A percentile compares a stretch with the other conserved stretches of the same genome.
Evolutionary conservation across 1,139 yeast species (phyloP).

Genomic region (Candida tetrigidarum): DNA sequence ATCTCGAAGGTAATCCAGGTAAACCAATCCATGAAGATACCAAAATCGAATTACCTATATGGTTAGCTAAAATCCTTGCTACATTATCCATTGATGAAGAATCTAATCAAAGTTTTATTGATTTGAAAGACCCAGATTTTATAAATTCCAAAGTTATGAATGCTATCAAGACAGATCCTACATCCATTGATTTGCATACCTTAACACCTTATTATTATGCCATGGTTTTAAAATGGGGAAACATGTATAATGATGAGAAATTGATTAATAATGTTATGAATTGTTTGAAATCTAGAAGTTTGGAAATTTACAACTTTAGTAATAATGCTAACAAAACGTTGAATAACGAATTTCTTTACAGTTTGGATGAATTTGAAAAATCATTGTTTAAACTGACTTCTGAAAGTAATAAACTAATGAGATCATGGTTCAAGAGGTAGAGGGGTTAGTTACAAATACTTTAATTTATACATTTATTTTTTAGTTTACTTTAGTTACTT

Average conservation of each 20-base stretch:
- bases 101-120: constrained; percentile 58
- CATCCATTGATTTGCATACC: constrained; percentile 67
- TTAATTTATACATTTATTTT: constrained; percentile 6
- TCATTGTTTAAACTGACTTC: constrained; percentile 60
- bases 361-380: constrained; percentile 79
- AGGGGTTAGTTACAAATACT: no score
- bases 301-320: constrained; percentile 74
- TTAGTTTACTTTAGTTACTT: no score
- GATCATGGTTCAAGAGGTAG: constrained; percentile 55
- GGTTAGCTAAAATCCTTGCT: constrained; percentile 83
- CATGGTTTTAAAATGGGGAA: constrained; percentile 75
- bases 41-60: constrained; percentile 79
- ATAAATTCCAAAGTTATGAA: constrained; percentile 67
- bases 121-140: constrained; percentile 70
- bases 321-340: constrained; percentile 52
- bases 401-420: constrained; percentile 63
- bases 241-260: constrained; percentile 67
- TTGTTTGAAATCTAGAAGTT: constrained; percentile 66
- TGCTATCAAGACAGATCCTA: constrained; percentile 80
- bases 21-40: constrained; percentile 64
- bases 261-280: constrained; percentile 56
- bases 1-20: constrained; percentile 82
- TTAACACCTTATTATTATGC: constrained; percentile 69
- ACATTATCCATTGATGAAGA: constrained; percentile 44
- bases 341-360: constrained; percentile 56